These are phyloP conservation scores for Endocalyx cinctus DNA, from an alignment of 2,329 filamentous ascomycete species.

Conservation along the genomic window DNA sequence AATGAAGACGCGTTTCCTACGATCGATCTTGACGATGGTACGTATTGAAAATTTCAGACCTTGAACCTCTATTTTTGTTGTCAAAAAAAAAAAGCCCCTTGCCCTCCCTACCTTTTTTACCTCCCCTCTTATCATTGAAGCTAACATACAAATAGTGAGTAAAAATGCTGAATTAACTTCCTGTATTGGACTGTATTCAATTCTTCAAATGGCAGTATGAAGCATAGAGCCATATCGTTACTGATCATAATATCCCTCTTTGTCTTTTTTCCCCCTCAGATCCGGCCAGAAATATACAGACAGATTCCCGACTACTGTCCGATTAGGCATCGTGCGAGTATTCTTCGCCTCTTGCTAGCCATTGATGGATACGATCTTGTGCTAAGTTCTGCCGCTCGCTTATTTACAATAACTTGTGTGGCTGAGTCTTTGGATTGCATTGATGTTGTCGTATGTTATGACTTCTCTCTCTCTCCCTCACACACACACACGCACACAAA, in stretches of 20 bases:
- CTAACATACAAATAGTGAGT: too few species aligned
- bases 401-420: conserved; percentile 63
- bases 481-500: conserved; percentile 11
- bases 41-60: too few species aligned
- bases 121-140: too few species aligned
- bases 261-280: not conserved
- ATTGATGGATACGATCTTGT: conserved; percentile 50
- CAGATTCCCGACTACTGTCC: conserved; percentile 57
- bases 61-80: too few species aligned
- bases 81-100: too few species aligned
- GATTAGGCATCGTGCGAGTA: conserved; percentile 56
- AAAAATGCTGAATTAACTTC: too few species aligned
- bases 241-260: conserved; percentile 3
- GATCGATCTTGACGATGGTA: too few species aligned
- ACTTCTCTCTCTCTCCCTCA: not conserved
- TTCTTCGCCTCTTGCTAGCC: conserved; percentile 58
- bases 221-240: conserved; percentile 14
- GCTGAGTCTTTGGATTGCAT: conserved; percentile 54
- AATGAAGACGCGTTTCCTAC: too few species aligned
- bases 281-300: not conserved
- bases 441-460: conserved; percentile 34
- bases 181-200: too few species aligned
- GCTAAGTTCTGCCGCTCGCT: conserved; percentile 60
- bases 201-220: too few species aligned
- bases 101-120: too few species aligned